Percentiles rank a stretch among this genome's conserved stretches.
Evolutionary conservation across 805 yeast genomes (phyloP).

Genomic region (Wickerhamomyces sydowiorum): DNA sequence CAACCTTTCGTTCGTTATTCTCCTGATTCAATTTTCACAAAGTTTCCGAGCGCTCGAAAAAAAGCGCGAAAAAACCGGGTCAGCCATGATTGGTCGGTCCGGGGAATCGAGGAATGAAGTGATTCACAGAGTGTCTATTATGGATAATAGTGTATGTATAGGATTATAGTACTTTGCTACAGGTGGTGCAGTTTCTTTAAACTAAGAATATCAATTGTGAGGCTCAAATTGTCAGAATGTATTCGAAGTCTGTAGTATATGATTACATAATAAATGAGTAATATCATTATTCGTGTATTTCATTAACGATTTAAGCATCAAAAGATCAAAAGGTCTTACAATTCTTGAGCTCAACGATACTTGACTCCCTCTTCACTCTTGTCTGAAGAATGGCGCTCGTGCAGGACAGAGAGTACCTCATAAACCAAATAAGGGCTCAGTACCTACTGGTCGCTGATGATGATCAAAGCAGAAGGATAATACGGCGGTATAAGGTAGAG

Average conservation of each 20-base stretch:
- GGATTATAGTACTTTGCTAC: too few relatives aligned
- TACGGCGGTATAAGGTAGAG: conserved; percentile 12
- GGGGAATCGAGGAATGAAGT: neutral
- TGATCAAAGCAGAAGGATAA: conserved; percentile 20
- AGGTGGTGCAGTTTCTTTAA: too few relatives aligned
- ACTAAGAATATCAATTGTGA: too few relatives aligned
- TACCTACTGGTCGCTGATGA: conserved; percentile 14
- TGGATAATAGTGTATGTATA: neutral
- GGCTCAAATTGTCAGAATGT: too few relatives aligned
- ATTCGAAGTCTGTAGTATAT: too few relatives aligned
- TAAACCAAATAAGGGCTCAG: conserved; percentile 19
- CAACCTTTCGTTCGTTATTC: neutral
- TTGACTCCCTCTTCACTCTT: too few relatives aligned
- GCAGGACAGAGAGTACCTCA: conserved; percentile 5
- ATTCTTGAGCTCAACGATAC: too few relatives aligned
- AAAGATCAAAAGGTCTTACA: too few relatives aligned
- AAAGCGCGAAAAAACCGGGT: neutral
- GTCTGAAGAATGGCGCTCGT: conserved; percentile 17
- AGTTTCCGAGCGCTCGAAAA: conserved; percentile 3
- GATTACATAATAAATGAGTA: too few relatives aligned
- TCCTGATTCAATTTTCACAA: conserved; percentile 4
- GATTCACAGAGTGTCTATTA: too few relatives aligned
- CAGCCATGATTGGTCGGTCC: conserved; percentile 6
- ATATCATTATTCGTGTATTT: too few relatives aligned
- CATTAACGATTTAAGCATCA: too few relatives aligned